Evolutionary conservation across 78 protist species (phyloP).

Genomic region (Dictyostelium brefeldianum): DNA sequence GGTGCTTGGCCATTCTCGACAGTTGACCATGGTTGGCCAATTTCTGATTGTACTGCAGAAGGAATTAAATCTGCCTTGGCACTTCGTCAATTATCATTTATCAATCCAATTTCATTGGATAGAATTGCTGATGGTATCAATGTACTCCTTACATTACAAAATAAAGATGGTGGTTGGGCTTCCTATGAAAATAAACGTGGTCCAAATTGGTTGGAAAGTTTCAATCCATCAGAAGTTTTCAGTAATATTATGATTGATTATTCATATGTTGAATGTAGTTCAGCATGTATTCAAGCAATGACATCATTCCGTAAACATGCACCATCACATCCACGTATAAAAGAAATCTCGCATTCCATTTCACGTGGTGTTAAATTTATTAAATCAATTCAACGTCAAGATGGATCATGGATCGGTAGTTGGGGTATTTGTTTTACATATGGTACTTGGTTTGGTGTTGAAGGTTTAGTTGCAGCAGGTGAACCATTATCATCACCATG

Average conservation of each 20-base stretch:
- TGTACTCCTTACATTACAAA: conserved; percentile 91
- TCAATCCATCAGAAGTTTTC: conserved; percentile 95
- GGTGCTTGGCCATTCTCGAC: conserved; percentile 98
- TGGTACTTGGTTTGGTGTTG: conserved; percentile 95
- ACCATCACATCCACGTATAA: conserved; percentile 88
- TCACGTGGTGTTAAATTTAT: conserved; percentile 71
- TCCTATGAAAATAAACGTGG: conserved; percentile 92
- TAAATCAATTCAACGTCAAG: conserved; percentile 81
- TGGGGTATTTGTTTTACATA: conserved; percentile 97
- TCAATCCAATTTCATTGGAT: conserved; percentile 55
- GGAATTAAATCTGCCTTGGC: conserved; percentile 89
- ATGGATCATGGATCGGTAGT: conserved; percentile 92
- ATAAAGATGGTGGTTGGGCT: conserved; percentile 94
- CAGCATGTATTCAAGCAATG: conserved; percentile 89
- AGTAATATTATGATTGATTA: conserved; percentile 96
- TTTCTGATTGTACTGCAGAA: conserved; percentile 97
- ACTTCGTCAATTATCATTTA: conserved; percentile 36
- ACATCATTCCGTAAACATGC: conserved; percentile 68
- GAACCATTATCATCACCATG: conserved; percentile 44
- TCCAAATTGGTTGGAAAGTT: conserved; percentile 83
- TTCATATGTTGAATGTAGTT: conserved; percentile 93
- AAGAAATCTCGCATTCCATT: conserved; percentile 60
- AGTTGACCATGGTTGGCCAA: conserved; percentile 94
- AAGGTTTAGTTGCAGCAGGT: conserved; percentile 86
- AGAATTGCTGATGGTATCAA: conserved; percentile 92